Evolutionary conservation across 345 rosid genomes (phyloP).

Genomic region (Ceriops decandra): DNA sequence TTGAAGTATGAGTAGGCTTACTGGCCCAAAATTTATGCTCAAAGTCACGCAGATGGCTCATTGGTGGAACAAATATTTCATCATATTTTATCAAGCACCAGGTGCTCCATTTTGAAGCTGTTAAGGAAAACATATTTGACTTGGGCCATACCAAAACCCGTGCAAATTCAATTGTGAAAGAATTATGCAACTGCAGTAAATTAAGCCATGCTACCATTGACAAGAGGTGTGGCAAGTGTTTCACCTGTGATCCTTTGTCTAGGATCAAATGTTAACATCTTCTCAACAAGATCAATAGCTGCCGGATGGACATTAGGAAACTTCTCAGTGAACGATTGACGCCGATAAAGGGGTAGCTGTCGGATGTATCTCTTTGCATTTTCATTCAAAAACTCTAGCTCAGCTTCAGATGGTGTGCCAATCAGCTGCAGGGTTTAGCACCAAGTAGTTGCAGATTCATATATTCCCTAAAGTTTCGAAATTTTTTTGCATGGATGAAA

Average conservation of each 20-base stretch:
- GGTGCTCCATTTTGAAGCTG: not conserved
- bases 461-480: too few relatives aligned
- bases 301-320: slow-evolving; percentile 61
- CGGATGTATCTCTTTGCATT: slow-evolving; percentile 72
- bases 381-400: slow-evolving; percentile 65
- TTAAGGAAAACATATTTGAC: not conserved
- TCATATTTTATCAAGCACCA: not conserved
- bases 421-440: slow-evolving; percentile 51
- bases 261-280: slow-evolving; percentile 87
- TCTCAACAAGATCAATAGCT: slow-evolving; percentile 84
- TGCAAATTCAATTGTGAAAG: not conserved
- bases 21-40: too few relatives aligned
- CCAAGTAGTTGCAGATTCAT: not conserved
- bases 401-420: slow-evolving; percentile 85
- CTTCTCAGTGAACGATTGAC: slow-evolving; percentile 67
- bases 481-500: not conserved
- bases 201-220: not conserved
- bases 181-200: not conserved
- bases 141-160: not conserved
- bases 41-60: too few relatives aligned
- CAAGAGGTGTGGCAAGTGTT: slow-evolving; percentile 11
- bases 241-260: slow-evolving; percentile 74
- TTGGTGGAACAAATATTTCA: too few relatives aligned
- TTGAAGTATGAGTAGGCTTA: too few relatives aligned
- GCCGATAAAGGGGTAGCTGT: slow-evolving; percentile 50